Conservation (phyloP, 2,329 filamentous ascomycete species). For the Whalleya microplaca region DNA sequence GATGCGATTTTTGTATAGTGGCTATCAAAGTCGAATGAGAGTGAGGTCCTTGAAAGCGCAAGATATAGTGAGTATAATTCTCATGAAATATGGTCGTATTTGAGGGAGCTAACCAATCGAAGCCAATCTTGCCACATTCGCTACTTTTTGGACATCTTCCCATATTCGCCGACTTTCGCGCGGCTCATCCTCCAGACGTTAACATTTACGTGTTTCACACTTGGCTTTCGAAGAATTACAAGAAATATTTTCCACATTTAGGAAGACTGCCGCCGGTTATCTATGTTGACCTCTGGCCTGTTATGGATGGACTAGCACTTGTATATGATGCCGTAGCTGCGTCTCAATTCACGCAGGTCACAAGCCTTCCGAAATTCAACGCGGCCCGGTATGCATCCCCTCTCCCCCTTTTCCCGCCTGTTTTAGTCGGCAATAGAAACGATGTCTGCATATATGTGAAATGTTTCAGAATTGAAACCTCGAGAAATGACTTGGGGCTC, state of each 20-base stretch:
- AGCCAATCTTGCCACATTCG: constrained; percentile 37
- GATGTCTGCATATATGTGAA: too few species aligned
- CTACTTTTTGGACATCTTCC: constrained; percentile 31
- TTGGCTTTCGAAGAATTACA: constrained; percentile 31
- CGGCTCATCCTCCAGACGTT: constrained; percentile 29
- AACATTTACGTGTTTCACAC: constrained; percentile 31
- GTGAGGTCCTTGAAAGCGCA: constrained; percentile 27
- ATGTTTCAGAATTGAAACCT: background rate
- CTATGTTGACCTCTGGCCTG: constrained; percentile 37
- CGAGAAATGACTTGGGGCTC: background rate
- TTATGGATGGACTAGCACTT: constrained; percentile 20
- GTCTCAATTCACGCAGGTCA: constrained; percentile 28
- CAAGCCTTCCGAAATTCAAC: constrained; percentile 28
- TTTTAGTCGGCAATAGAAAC: too few species aligned
- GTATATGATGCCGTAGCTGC: constrained; percentile 28
- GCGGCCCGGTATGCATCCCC: background rate
- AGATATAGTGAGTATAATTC: constrained; percentile 32
- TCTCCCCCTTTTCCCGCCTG: background rate
- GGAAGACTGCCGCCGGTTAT: constrained; percentile 31
- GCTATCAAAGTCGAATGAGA: constrained; percentile 26
- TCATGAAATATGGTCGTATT: background rate
- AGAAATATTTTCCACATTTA: constrained; percentile 31
- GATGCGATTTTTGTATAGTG: constrained; percentile 29
- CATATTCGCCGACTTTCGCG: constrained; percentile 30
- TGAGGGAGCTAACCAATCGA: background rate